Evolutionary conservation across 495 filamentous ascomycete species (phyloP), one percentile per base, ranked within the genome.

Genomic region (Penicillium tannophilum): DNA sequence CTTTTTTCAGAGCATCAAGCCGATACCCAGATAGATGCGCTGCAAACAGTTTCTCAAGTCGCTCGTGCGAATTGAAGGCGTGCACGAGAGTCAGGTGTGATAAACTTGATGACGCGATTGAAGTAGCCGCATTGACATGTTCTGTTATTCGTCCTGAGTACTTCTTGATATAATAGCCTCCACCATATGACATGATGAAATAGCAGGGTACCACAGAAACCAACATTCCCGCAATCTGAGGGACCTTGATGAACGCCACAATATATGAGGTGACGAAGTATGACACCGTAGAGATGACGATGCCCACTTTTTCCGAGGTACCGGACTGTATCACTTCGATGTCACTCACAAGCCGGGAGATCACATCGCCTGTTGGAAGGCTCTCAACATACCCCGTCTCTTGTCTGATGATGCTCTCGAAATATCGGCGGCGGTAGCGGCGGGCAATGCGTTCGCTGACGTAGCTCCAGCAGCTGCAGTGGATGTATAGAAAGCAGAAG

Each of bases 121-220:
- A 79, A 2, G 79, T 72, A 6, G 80, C 82, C 6, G 66, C 63
- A 33, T 72, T 70, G 28, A 80, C 74, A 45, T 77, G 71, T 43
- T 84, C 73, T 1, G 80, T 68, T 52, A 82, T 79, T 0, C 68
- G 64, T 1, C 71, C 76, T 1, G 81, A 78, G 63, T 81, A 88
- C 60, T 84, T 85, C 44, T 80, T 76, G 31, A 88, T 76, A 60
- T 79, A 85, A 51, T 80, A 71, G 8, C 85, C 82, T 5, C 86
- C 85, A 19, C 80, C 78, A 39, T 84, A 69, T 0, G 80, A 75
- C 84, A 89, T 88, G 35, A 85, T 20, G 26, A 89, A 75, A 58
- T 85, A 88, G n/a, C 82, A 85, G 0, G 87, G 86, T 17, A 89
- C 70, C n/a, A 89, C 67, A 2, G 83, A 85, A 11, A 88, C 70